Base-by-base conservation (phyloP, 2,329 filamentous ascomycete genomes). In the Diaporthe caulivora region DNA sequence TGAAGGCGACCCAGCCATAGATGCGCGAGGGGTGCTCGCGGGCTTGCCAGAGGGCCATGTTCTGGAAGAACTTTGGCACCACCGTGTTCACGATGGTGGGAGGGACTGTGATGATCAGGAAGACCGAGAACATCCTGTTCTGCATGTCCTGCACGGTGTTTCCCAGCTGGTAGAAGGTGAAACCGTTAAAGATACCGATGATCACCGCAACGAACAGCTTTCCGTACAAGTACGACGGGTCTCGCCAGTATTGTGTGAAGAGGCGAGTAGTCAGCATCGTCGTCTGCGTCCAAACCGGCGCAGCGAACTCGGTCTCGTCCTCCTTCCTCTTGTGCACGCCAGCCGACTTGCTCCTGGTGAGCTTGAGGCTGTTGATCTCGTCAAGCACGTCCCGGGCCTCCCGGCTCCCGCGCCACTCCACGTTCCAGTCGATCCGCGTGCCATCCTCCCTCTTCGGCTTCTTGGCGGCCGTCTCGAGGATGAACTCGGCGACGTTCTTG, bases 1-100 rank as follows among this genome's bases (percentile, higher is more conserved):
- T 88, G 82, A 93, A 94, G 0, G 93, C 92, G 18, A 89, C 82
- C 93, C 93, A 95, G 1, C 90, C 92, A 82, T 96, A 97, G 34
- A 95, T 94, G 80, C 95, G 95, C 21, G 92, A 90, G n/a, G 90
- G 93, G 64, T 91, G 88, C 80, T 97, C 94, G 7, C 94, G 88
- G 1, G 88, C 90, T 80, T 92, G 84, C 83, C 94, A 97, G 34
- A 96, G 86, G 42, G 89, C 86, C 5, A 93, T 87, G 57, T 90
- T 89, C 73, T 89, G 85, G 68, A 95, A 84, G 79, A 93, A 95
- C 7, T 90, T 89, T 0, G 94, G 94, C 78, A 95, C 92, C 0
- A 95, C 86, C 77, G 95, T 93, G 78, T 95, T 92, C 73, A 95
- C 93, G 0, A 95, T 84, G 0, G 92, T 92, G 0, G 93, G 93